Evolutionary conservation across 257 asterid genomes (phyloP), one percentile per base, ranked within the genome.

Genomic region (Petunia axillaris): DNA sequence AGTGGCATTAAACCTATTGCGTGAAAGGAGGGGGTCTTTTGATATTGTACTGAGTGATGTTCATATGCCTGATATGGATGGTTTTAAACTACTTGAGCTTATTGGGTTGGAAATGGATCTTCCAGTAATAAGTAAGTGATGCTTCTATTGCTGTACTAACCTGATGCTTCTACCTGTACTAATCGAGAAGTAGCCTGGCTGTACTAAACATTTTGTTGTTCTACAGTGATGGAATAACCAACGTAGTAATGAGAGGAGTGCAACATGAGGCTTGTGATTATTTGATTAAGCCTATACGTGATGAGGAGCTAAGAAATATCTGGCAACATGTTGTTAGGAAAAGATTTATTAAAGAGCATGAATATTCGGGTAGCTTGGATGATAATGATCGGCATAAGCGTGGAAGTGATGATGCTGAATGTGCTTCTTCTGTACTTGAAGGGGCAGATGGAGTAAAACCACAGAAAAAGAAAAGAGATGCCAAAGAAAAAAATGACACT

Each of bases 381-480:
- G 91, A 90, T 81, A 83, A 81, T 58, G 95, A 93, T 76, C 70
- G 75, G 74, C 81, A 37, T 40, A 88, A 86, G 66, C 87, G 78
- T 74, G 86, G 82, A 10, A 41, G 60, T 48, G 93, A 88, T 78
- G 97, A 90, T 77, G 86, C 83, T 82, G 98, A 88, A 64, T 81
- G 85, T 89, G 85, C 91, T 77, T 90, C 94, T 85, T 89, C 89
- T 64, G 81, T 81, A 25, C 86, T 81, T 81, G 90, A 87, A 80
- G 91, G 89, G 41, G 78, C 84, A 14, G 91, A 89, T 79, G 91
- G 85, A 78, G 84, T 80, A 40, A 88, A 85, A 77, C 37, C 88
- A 16, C 91, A 78, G 57, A 91, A 85, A 84, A 92, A 86, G 80
- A 87, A 88, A 83, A 90, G 91, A 84, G 93, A 94, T 50, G 40